A percentile compares a stretch with the other conserved stretches of the same genome.
Conservation (phyloP, 192 early-diverging fungal species). For the Podila minutissima region DNA sequence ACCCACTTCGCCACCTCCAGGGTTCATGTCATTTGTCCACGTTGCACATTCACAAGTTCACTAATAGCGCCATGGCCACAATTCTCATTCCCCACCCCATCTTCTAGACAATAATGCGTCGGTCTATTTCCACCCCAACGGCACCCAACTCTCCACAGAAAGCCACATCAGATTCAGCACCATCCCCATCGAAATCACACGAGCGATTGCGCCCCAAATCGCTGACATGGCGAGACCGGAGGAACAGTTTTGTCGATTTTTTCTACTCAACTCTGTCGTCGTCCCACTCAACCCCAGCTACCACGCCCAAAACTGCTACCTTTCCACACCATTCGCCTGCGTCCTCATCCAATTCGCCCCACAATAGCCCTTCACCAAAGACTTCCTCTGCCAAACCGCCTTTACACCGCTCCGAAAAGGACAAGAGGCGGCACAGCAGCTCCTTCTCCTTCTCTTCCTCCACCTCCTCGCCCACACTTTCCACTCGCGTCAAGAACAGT, state of each 20-base stretch:
- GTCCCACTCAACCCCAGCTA: constrained; percentile 29
- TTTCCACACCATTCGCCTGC: constrained; percentile 25
- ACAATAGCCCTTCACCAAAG: constrained; percentile 7
- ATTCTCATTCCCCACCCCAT: background rate
- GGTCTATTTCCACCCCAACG: constrained; percentile 25
- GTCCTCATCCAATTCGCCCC: background rate
- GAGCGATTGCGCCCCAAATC: constrained; percentile 32
- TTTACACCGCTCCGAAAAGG: constrained; percentile 29
- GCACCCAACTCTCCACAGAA: constrained; percentile 5
- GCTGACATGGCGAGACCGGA: constrained; percentile 42
- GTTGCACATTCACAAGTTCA: too few species aligned
- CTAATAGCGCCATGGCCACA: background rate
- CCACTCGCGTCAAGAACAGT: constrained; percentile 30
- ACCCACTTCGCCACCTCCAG: background rate
- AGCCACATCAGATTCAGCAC: background rate
- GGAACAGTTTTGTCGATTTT: constrained; percentile 43
- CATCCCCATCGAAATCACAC: background rate
- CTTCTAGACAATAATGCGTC: constrained; percentile 24
- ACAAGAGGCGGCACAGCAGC: constrained; percentile 34
- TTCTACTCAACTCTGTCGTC: constrained; percentile 28
- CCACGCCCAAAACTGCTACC: constrained; percentile 25
- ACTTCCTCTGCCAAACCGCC: constrained; percentile 22
- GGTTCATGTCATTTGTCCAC: background rate
- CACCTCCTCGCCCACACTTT: constrained; percentile 15
- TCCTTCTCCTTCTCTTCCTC: constrained; percentile 47